These are phyloP conservation scores for Magnaporthiopsis incrustans DNA, from an alignment of 2,329 filamentous ascomycete genomes.

Conservation along the genomic window DNA sequence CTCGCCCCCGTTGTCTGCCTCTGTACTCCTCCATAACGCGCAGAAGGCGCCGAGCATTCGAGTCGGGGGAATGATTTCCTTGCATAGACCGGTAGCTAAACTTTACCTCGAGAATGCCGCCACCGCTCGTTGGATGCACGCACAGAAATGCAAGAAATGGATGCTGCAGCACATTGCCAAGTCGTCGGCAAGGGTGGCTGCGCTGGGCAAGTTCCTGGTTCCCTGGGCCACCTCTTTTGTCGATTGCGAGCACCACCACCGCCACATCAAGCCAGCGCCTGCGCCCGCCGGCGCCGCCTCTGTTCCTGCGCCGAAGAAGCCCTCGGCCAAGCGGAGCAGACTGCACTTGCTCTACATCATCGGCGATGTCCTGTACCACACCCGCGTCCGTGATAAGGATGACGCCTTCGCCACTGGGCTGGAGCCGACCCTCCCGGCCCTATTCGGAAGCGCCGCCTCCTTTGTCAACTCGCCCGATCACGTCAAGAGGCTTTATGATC, in stretches of 20 bases:
- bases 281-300: conserved; percentile 4
- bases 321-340: conserved; percentile 58
- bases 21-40: conserved; percentile 13
- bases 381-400: conserved; percentile 41
- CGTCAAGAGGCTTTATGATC: conserved; percentile 51
- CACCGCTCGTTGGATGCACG: conserved; percentile 19
- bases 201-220: conserved; percentile 68
- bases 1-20: conserved; percentile 7
- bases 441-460: conserved; percentile 51
- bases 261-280: conserved; percentile 18
- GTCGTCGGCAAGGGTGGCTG: conserved; percentile 56
- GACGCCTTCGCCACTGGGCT: conserved; percentile 47
- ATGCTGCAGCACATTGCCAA: conserved; percentile 63
- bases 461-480: conserved; percentile 58
- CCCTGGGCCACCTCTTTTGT: conserved; percentile 56
- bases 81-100: conserved; percentile 24
- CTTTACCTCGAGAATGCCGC: conserved; percentile 13
- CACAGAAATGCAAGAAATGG: conserved; percentile 84
- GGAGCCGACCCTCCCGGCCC: conserved; percentile 50
- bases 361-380: conserved; percentile 70
- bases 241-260: conserved; percentile 1
- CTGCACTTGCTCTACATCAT: conserved; percentile 72
- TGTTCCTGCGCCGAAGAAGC: conserved; percentile 23
- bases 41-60: neutral
- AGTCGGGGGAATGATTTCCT: conserved; percentile 1